Evolutionary conservation across 768 basidiomycete species (phyloP).

Genomic region (Psilocybe tampanensis): DNA sequence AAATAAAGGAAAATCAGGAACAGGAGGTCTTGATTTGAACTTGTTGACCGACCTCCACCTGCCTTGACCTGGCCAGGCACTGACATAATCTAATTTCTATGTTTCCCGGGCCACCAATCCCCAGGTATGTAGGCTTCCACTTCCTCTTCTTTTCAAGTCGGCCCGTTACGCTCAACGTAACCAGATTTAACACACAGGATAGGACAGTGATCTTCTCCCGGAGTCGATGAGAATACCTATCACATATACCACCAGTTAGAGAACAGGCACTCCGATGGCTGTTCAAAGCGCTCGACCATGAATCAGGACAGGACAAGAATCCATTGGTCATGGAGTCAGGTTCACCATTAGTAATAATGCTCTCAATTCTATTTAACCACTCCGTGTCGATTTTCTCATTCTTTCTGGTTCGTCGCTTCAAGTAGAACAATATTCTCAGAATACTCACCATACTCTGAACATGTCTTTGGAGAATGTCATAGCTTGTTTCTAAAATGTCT

Average conservation of each 20-base stretch:
- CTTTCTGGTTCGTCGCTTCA: background rate
- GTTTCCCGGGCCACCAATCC: no score
- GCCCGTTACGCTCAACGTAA: background rate
- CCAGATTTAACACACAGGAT: no score
- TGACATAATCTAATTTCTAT: background rate
- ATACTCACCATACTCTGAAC: background rate
- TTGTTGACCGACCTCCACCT: background rate
- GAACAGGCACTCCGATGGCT: no score
- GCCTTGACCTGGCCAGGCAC: background rate
- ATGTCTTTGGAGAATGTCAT: background rate
- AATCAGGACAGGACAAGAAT: background rate
- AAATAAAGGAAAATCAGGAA: background rate
- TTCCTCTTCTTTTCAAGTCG: background rate
- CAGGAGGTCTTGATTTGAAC: background rate
- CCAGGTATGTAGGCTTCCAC: no score
- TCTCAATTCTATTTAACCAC: background rate
- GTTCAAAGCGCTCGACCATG: background rate
- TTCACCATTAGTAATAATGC: no score
- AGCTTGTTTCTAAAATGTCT: slow-evolving; percentile 1
- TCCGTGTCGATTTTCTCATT: background rate
- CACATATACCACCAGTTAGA: no score
- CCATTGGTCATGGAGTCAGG: no score
- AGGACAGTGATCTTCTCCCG: background rate
- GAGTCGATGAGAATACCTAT: background rate
- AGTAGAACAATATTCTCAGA: slow-evolving; percentile 5